These are phyloP conservation scores for Apostasia shenzhenica DNA, from an alignment of 106 monocot species.

Conservation along the genomic window DNA sequence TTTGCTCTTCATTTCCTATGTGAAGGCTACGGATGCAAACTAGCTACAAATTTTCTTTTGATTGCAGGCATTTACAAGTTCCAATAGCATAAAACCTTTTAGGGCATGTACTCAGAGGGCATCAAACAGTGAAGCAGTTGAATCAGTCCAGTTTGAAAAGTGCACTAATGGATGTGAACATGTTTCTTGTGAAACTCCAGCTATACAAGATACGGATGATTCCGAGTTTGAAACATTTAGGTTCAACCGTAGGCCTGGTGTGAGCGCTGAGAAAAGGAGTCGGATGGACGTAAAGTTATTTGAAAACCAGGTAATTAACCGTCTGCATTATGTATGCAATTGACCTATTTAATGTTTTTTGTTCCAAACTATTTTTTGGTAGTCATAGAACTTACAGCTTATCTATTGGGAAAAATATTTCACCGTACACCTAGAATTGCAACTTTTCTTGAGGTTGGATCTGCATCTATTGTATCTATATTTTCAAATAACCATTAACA, in stretches of 20 bases:
- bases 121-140: neutral
- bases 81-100: neutral
- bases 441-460: too few species aligned
- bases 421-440: too few species aligned
- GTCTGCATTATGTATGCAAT: too few species aligned
- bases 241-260: slow-evolving; percentile 46
- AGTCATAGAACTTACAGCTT: too few species aligned
- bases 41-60: neutral
- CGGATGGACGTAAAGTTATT: slow-evolving; percentile 1
- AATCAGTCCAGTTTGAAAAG: slow-evolving; percentile 10
- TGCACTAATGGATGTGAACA: neutral
- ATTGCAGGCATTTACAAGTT: neutral
- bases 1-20: neutral
- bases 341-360: too few species aligned
- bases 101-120: neutral
- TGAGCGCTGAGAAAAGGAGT: slow-evolving; percentile 17
- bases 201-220: slow-evolving; percentile 32
- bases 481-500: too few species aligned
- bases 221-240: slow-evolving; percentile 65
- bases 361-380: too few species aligned
- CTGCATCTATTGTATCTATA: too few species aligned
- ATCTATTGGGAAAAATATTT: too few species aligned
- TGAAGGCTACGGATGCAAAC: neutral
- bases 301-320: slow-evolving; percentile 40
- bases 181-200: slow-evolving; percentile 3